Conservation (phyloP, 257 asterid genomes). For the Dorcoceras hygrometricum region DNA sequence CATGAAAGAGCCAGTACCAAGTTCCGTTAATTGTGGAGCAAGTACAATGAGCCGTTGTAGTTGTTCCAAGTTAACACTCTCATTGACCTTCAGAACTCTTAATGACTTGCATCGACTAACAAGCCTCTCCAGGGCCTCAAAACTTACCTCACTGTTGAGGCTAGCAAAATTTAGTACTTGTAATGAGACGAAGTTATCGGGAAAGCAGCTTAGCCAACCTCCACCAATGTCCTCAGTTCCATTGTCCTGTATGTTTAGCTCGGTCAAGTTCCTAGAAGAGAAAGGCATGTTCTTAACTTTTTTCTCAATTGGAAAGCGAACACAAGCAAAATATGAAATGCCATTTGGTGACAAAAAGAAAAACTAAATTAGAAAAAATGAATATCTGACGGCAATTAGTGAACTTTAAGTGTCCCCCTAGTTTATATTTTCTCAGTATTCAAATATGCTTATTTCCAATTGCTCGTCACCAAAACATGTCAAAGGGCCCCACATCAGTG, state of each 20-base stretch:
- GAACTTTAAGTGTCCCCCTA: neutral
- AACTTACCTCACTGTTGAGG: constrained; percentile 57
- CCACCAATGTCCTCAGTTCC: constrained; percentile 53
- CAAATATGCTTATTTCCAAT: neutral
- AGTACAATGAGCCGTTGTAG: constrained; percentile 56
- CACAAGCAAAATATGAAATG: constrained; percentile 11
- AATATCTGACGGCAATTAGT: neutral
- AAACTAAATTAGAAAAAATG: neutral
- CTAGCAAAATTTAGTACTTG: constrained; percentile 71
- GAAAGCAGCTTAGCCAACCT: constrained; percentile 75
- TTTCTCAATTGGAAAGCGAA: constrained; percentile 1
- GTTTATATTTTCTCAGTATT: neutral
- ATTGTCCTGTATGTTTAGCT: constrained; percentile 79
- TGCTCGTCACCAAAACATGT: neutral
- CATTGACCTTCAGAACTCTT: constrained; percentile 70
- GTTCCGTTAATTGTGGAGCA: constrained; percentile 59
- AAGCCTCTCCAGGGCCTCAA: constrained; percentile 76
- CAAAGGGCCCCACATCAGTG: neutral
- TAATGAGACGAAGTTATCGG: constrained; percentile 64
- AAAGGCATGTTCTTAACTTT: constrained; percentile 16
- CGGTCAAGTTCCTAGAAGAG: constrained; percentile 72
- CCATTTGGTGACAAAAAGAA: neutral
- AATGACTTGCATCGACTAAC: constrained; percentile 68
- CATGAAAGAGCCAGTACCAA: constrained; percentile 72
- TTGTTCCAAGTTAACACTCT: constrained; percentile 49